Evolutionary conservation across 108 stramenopile genomes (phyloP).

Genomic region (Fistulifera solaris): DNA sequence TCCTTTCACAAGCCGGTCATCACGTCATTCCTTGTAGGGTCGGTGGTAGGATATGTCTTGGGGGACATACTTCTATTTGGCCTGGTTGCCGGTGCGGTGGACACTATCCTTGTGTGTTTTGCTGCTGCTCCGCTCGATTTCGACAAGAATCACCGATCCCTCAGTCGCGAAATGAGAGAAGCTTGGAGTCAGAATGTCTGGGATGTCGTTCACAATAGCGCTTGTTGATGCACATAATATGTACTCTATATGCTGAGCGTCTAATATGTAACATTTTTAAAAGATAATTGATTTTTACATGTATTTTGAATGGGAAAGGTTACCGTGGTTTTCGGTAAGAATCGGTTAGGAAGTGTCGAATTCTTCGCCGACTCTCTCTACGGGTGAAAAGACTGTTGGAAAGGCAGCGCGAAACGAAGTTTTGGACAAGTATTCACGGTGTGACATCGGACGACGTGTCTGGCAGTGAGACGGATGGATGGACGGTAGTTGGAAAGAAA

Average conservation of each 20-base stretch:
- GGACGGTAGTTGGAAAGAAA: too few relatives aligned
- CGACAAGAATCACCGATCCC: slow-evolving; percentile 66
- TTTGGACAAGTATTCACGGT: slow-evolving; percentile 1
- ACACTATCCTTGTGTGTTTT: slow-evolving; percentile 81
- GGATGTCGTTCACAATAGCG: slow-evolving; percentile 6
- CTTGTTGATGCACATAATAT: too few relatives aligned
- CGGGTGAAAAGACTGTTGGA: slow-evolving; percentile 48
- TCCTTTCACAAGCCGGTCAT: slow-evolving; percentile 45
- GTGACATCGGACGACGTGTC: too few relatives aligned
- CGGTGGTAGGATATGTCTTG: slow-evolving; percentile 49
- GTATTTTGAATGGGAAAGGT: not conserved
- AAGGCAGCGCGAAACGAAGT: too few relatives aligned
- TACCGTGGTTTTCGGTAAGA: not conserved
- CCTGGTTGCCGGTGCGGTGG: slow-evolving; percentile 67
- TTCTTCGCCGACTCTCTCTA: slow-evolving; percentile 57
- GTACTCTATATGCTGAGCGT: too few relatives aligned
- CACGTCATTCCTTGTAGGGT: slow-evolving; percentile 52
- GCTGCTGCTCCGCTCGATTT: slow-evolving; percentile 78
- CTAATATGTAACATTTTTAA: not conserved
- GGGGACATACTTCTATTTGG: slow-evolving; percentile 42
- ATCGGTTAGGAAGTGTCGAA: slow-evolving; percentile 33
- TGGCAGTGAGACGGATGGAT: too few relatives aligned
- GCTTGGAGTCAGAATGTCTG: slow-evolving; percentile 55
- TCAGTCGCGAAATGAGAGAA: slow-evolving; percentile 64
- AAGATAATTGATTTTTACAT: not conserved